A percentile compares a stretch with the other conserved stretches of the same genome.
These are phyloP conservation scores for Melaleuca alternifolia DNA, from an alignment of 345 rosid genomes.

Conservation along the genomic window DNA sequence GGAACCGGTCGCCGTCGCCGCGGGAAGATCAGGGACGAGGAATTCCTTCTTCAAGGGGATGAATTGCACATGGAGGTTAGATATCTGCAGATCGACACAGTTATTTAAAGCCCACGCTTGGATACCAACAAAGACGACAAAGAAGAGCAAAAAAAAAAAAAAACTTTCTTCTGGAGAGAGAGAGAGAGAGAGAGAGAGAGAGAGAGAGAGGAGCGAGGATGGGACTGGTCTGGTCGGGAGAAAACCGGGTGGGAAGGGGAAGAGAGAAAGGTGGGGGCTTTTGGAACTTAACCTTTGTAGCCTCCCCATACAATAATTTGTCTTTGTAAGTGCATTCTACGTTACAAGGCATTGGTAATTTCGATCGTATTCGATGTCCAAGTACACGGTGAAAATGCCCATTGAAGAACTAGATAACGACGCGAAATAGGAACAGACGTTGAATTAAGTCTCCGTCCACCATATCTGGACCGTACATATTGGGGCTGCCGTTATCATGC, in stretches of 20 bases:
- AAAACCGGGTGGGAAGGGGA: constrained; percentile 6
- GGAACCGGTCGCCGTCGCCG: neutral
- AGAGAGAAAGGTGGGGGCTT: neutral
- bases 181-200: constrained; percentile 20
- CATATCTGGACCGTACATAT: neutral
- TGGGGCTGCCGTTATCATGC: accelerated
- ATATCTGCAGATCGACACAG: neutral
- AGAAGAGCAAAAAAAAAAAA: constrained; percentile 1
- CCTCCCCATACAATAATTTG: neutral
- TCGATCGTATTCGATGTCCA: neutral
- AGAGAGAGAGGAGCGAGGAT: constrained; percentile 12
- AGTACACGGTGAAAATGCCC: neutral
- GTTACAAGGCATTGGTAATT: neutral
- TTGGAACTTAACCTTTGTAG: neutral
- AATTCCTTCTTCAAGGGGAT: neutral
- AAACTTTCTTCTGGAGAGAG: neutral
- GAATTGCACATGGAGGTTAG: neutral
- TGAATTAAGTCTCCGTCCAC: accelerated
- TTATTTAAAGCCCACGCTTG: neutral
- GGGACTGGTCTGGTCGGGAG: constrained; percentile 34
- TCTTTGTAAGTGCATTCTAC: neutral
- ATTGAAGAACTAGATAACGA: accelerated
- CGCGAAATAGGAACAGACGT: neutral
- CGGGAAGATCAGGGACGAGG: neutral
- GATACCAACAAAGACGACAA: neutral